phyloP scores from a whole-genome alignment of 2,329 filamentous ascomycete species.

The Lecanicillium sp. region DNA sequence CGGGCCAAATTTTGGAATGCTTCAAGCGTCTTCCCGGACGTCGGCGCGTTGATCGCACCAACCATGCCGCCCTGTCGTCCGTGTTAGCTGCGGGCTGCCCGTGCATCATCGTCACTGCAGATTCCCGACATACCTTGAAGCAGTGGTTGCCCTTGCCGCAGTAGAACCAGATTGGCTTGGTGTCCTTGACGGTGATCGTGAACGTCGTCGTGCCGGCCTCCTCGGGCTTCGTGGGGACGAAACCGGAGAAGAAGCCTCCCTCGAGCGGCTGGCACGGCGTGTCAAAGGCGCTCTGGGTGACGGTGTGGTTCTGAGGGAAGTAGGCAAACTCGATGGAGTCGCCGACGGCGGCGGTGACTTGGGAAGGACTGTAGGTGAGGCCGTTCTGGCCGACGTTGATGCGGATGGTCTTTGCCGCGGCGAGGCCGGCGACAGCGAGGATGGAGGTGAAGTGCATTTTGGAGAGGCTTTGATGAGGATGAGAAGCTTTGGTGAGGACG shows the following conservation, averaged over 20 bases:
- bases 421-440: not conserved
- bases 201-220: conserved; percentile 37
- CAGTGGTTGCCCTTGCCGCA: conserved; percentile 42
- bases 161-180: conserved; percentile 39
- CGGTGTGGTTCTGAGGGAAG: conserved; percentile 45
- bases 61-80: conserved; percentile 11
- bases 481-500: too few relatives aligned
- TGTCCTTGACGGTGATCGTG: conserved; percentile 37
- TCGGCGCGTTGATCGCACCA: conserved; percentile 9
- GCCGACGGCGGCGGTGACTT: conserved; percentile 41
- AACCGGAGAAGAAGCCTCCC: conserved; percentile 40
- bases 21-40: conserved; percentile 5
- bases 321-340: conserved; percentile 51
- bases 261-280: conserved; percentile 36
- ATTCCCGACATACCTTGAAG: conserved; percentile 37
- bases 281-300: conserved; percentile 38
- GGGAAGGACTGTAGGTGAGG: conserved; percentile 45
- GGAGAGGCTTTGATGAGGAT: not conserved
- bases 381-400: conserved; percentile 40
- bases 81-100: not conserved
- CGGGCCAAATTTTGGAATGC: not conserved
- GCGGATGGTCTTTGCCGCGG: conserved; percentile 31
- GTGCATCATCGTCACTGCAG: not conserved
- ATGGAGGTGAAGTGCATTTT: conserved; percentile 5
- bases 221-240: conserved; percentile 32